Percentiles rank a stretch among this genome's conserved stretches.
Conservation (phyloP, 176 grass and related monocot species). For the Oryza glaberrima region DNA sequence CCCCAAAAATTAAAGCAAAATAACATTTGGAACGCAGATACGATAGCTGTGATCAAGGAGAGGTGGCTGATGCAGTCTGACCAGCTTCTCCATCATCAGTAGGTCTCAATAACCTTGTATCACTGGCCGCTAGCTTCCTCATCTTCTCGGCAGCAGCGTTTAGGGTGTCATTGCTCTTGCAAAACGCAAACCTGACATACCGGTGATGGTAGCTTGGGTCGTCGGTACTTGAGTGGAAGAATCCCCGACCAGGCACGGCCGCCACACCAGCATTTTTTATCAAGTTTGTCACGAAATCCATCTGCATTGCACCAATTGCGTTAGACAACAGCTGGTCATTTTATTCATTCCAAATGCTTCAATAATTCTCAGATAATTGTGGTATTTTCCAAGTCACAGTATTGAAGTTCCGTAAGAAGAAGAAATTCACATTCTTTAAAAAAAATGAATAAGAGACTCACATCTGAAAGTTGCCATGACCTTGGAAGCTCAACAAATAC, state of each 20-base stretch:
- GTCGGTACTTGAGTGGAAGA: conserved; percentile 63
- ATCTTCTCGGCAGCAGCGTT: conserved; percentile 70
- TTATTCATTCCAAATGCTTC: not conserved
- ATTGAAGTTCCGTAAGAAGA: conserved; percentile 11
- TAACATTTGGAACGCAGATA: not conserved
- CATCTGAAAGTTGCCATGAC: conserved; percentile 75
- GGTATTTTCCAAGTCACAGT: not conserved
- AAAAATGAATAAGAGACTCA: conserved; percentile 39
- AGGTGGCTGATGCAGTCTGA: not conserved
- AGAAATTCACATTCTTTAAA: conserved; percentile 43
- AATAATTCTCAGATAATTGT: not conserved
- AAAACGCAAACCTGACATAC: conserved; percentile 88
- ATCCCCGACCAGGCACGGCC: conserved; percentile 78
- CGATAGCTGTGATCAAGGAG: not conserved
- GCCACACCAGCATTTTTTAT: conserved; percentile 77
- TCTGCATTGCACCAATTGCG: conserved; percentile 47
- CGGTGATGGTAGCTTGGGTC: conserved; percentile 45
- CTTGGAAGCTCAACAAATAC: conserved; percentile 77
- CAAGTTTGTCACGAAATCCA: conserved; percentile 74
- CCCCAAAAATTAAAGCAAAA: not conserved
- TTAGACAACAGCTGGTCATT: not conserved
- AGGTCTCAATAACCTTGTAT: conserved; percentile 9
- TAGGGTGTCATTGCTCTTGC: conserved; percentile 75
- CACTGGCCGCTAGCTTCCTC: conserved; percentile 36
- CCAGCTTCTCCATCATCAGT: not conserved